Percentiles rank a stretch among this genome's conserved stretches.
These are phyloP conservation scores for Alternaria atra DNA, from an alignment of 2,329 filamentous ascomycete species.

Conservation along the genomic window DNA sequence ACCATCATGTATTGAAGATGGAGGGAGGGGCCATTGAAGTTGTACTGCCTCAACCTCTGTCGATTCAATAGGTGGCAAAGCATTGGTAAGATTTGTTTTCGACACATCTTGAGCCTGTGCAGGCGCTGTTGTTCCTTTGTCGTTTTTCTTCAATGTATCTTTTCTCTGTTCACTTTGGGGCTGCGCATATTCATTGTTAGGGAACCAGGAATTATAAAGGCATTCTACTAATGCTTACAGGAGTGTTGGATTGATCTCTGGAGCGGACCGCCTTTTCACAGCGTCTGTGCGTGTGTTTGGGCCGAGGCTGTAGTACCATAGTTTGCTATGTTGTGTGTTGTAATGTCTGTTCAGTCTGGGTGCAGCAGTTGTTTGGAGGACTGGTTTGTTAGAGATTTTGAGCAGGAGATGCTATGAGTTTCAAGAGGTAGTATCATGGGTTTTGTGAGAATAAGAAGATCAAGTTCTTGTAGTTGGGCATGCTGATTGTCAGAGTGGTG, in stretches of 20 bases:
- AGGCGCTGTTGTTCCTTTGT: not conserved
- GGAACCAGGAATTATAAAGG: not conserved
- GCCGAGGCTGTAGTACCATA: not conserved
- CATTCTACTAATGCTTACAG: not conserved
- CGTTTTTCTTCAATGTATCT: not conserved
- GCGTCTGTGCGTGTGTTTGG: not conserved
- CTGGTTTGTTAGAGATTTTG: too few relatives aligned
- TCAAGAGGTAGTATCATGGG: too few relatives aligned
- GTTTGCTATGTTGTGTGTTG: not conserved
- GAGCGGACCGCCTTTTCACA: not conserved
- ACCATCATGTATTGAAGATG: conserved; percentile 15
- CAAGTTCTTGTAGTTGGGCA: not conserved
- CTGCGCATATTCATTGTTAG: not conserved
- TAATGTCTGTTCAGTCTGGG: not conserved
- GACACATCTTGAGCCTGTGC: not conserved
- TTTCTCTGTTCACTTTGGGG: not conserved
- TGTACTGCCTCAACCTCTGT: not conserved
- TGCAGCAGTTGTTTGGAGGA: too few relatives aligned
- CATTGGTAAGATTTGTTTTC: not conserved
- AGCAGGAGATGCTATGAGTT: not conserved
- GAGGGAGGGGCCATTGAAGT: conserved; percentile 7
- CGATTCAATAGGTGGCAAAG: not conserved
- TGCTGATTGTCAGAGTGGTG: not conserved
- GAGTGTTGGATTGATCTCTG: not conserved
- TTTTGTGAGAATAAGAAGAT: not conserved